phyloP scores from a whole-genome alignment of 768 basidiomycete species.

The Leucosporidium scottii region DNA sequence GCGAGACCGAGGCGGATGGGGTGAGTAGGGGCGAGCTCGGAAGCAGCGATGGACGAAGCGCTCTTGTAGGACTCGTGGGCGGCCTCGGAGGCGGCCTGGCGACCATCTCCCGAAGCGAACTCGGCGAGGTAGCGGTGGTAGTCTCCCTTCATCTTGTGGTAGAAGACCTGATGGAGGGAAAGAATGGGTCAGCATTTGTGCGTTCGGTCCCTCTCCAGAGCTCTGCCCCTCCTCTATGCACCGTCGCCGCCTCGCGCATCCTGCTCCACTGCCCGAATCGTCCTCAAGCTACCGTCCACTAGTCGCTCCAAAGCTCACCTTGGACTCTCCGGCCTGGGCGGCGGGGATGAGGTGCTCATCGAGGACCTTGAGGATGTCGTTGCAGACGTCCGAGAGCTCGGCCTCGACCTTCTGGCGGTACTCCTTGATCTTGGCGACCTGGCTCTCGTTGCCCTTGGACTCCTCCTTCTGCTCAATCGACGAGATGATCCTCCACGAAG shows the following conservation, averaged over 20 bases:
- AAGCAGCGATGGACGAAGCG: constrained; percentile 77
- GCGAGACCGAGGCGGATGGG: constrained; percentile 97
- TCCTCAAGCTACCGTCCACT: too few species aligned
- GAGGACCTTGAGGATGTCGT: constrained; percentile 59
- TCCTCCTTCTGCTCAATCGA: constrained; percentile 99
- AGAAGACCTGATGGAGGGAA: constrained; percentile 52
- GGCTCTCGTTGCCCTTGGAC: constrained; percentile 90
- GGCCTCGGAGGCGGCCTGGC: constrained; percentile 95
- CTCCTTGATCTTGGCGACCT: constrained; percentile 92
- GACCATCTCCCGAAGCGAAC: constrained; percentile 95
- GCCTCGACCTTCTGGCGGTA: constrained; percentile 96
- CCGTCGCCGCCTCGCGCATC: too few species aligned
- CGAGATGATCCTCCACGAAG: constrained; percentile 97
- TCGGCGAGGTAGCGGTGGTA: constrained; percentile 99
- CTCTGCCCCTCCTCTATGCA: too few species aligned
- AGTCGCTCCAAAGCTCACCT: constrained; percentile 49
- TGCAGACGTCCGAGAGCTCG: constrained; percentile 95
- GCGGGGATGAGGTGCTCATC: constrained; percentile 97
- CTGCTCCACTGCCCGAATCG: too few species aligned
- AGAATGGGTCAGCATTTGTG: not conserved
- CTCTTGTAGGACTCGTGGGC: constrained; percentile 95
- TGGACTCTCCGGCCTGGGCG: constrained; percentile 91
- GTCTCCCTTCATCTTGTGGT: constrained; percentile 99
- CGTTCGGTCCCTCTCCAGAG: not conserved
- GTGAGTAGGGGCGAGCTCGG: constrained; percentile 45